Base-by-base conservation (phyloP, 1,139 yeast species). In the Pichia sp. region DNA sequence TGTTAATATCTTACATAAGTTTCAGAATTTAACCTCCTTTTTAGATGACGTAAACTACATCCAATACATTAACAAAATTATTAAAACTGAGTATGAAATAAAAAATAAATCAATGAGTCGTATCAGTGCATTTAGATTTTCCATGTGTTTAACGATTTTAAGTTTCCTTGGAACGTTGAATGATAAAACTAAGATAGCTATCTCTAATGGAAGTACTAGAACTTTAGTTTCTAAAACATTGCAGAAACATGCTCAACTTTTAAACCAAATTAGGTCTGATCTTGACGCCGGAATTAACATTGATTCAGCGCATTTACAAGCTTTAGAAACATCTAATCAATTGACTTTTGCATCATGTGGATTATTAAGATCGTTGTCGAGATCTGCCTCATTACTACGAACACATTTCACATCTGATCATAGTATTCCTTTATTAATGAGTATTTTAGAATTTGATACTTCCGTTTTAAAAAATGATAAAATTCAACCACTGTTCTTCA, bases 321-420 rank as follows among this genome's bases (percentile, higher is more conserved):
- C 55, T n/a, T 59, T 73, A 14, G 65, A 66, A 29, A 41, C 61
- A 4, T 59, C 68, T 0, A 62, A 56, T 40, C 53, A 54, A 26
- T 44, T 64, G 2, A 53, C 66, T 0, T 40, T 57, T 5, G 55
- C 67, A 28, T 62, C 79, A 0, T 72, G 83, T 43, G 76, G 77
- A 47, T 66, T 86, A 30, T 63, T 84, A 24, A 68, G 93, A 41
- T 78, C 94, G 0, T 65, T 86, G 21, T 84, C 94, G 0, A 67
- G 95, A 54, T 81, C 93, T 18, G 82, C 85, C 0, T 68, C 81
- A 1, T 63, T 81, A 1, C 64, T 85, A 41, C 69, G 95, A 41
- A 84, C 93, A 0, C 76, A 80, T 46, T 69, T 86, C 48, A 78
- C 76, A 15, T 76, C 79, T 29, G 65, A 76, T 25, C 74, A 73